Evolutionary conservation across 352 stramenopile species (phyloP), one percentile per base, ranked within the genome.

Genomic region (Phytopythium boreale): DNA sequence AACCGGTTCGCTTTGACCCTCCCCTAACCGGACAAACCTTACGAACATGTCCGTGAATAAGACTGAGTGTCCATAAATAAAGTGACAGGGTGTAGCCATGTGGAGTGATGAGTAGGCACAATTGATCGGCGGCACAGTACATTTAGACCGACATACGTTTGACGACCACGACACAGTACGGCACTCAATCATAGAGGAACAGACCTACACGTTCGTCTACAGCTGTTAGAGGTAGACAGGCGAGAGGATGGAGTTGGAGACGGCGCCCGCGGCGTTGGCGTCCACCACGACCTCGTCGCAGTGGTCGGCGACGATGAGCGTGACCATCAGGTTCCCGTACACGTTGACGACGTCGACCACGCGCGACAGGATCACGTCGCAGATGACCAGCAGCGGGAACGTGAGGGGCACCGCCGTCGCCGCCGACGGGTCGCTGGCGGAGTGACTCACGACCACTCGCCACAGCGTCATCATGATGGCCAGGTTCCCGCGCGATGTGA

Each of bases 311-410:
- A 76, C 49, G 36, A 90, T 56, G 20, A 78, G 62, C 17, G 72
- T 77, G 26, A 86, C 52, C 22, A 84, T 49, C 14, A 86, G 50
- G 61, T 84, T 68, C 46, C 82, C 79, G 56, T 69, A 59, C 17
- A 77, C 62, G 29, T 61, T 72, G 15, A 84, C 68, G 15, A 76
- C 46, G 20, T 64, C 74, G 3, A 74, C 56, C 2, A 80, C 55
- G 41, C 68, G 69, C 7, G 71, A 67, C 17, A 86, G 67, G 17
- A 88, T 20, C 15, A 78, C 66, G 50, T 88, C 75, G 46, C 67
- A 80, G 22, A 69, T 55, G 20, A 82, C 58, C 19, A 88, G 50
- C 52, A 88, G 62, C n/a, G 76, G 65, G 61, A 86, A 60, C 29
- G 72, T 76, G 22, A 57, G 20, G 2, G 66, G 62, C 24, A 70